Conservation (phyloP, 139 green algal genomes). For the Yamagishiella unicocca region DNA sequence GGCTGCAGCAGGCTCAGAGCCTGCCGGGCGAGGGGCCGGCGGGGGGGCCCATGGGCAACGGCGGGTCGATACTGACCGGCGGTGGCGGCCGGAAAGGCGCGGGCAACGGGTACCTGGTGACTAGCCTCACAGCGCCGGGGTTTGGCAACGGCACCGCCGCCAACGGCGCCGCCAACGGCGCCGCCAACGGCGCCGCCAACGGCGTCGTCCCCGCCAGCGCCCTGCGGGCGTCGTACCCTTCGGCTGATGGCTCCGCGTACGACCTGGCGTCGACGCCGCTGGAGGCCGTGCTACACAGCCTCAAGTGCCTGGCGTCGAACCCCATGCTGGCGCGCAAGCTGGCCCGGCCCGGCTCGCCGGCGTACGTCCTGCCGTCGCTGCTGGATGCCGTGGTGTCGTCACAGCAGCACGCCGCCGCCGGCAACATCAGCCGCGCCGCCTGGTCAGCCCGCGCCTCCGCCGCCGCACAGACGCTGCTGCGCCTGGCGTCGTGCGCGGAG, state of each 20-base stretch:
- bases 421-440: background rate
- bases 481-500: background rate
- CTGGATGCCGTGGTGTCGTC: background rate
- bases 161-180: background rate
- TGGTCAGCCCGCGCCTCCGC: background rate
- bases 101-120: background rate
- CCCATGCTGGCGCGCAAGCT: background rate
- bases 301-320: conserved; percentile 16
- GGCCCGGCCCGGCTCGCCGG: background rate
- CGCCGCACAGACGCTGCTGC: conserved; percentile 16
- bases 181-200: background rate
- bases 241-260: background rate
- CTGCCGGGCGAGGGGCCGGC: no score
- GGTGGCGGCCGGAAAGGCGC: background rate
- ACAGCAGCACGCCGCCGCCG: background rate
- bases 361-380: background rate
- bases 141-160: background rate
- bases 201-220: background rate
- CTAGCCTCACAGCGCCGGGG: background rate
- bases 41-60: no score
- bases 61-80: no score
- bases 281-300: conserved; percentile 13
- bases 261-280: background rate
- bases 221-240: background rate
- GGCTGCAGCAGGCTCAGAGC: no score